These are phyloP conservation scores for Ceriops zippeliana DNA, from an alignment of 345 rosid species.

Conservation along the genomic window DNA sequence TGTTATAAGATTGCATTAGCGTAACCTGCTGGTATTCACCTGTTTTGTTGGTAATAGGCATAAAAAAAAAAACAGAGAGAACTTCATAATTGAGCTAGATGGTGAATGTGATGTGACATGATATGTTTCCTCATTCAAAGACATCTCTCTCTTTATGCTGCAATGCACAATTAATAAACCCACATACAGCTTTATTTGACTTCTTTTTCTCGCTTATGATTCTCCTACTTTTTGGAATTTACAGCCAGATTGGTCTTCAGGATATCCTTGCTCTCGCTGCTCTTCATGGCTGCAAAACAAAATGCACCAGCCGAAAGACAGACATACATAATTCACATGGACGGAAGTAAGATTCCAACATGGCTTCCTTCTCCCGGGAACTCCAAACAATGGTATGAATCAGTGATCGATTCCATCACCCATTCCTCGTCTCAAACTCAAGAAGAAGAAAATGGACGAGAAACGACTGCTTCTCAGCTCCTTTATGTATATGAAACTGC, in stretches of 20 bases:
- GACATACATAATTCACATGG: conserved; percentile 64
- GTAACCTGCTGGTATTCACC: too few relatives aligned
- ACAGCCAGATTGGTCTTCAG: conserved; percentile 25
- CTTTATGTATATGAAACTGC: conserved; percentile 54
- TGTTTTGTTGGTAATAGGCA: too few relatives aligned
- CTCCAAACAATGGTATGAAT: conserved; percentile 35
- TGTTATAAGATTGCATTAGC: too few relatives aligned
- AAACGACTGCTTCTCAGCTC: conserved; percentile 34
- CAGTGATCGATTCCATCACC: conserved; percentile 34
- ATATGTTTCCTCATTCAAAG: too few relatives aligned
- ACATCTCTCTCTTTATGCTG: too few relatives aligned
- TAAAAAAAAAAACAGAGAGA: too few relatives aligned
- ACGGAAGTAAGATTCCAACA: conserved; percentile 37
- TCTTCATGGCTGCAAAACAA: conserved; percentile 17
- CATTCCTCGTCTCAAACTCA: conserved; percentile 25
- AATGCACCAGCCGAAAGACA: not conserved
- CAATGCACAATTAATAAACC: too few relatives aligned
- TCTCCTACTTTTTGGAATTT: not conserved
- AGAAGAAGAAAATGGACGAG: conserved; percentile 18
- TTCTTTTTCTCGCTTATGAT: too few relatives aligned
- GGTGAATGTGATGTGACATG: too few relatives aligned
- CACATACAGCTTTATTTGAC: too few relatives aligned
- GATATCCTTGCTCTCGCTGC: conserved; percentile 22
- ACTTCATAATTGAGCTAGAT: too few relatives aligned
- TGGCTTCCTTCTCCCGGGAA: conserved; percentile 7